These are phyloP conservation scores for Globisporangium orthogonon DNA, from an alignment of 352 stramenopile species.

Conservation along the genomic window DNA sequence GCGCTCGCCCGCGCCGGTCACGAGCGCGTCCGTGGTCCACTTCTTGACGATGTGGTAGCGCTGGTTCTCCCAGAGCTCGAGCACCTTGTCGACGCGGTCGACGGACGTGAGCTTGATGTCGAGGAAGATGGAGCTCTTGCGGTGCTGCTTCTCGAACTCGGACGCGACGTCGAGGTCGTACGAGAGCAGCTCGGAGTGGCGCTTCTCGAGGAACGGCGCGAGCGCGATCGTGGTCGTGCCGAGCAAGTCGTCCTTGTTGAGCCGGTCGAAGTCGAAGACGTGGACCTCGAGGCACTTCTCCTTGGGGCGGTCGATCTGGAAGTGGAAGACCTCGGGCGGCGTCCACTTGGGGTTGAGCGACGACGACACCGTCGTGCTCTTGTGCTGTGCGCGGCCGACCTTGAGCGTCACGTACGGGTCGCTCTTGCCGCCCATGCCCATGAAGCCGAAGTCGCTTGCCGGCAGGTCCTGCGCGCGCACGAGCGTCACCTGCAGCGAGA, in stretches of 20 bases:
- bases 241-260: constrained; percentile 54
- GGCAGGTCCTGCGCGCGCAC: constrained; percentile 39
- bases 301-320: constrained; percentile 56
- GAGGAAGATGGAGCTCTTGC: constrained; percentile 51
- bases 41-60: constrained; percentile 72
- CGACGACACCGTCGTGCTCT: constrained; percentile 39
- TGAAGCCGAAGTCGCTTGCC: constrained; percentile 56
- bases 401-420: constrained; percentile 72
- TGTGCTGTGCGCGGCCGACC: constrained; percentile 35
- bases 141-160: constrained; percentile 53
- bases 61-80: constrained; percentile 85
- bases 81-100: constrained; percentile 47
- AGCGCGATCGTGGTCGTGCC: constrained; percentile 40
- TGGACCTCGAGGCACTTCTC: constrained; percentile 47
- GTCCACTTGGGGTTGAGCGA: constrained; percentile 52
- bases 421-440: constrained; percentile 67
- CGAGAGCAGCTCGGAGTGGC: constrained; percentile 36
- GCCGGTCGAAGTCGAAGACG: constrained; percentile 61
- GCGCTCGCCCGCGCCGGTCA: constrained; percentile 46
- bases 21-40: constrained; percentile 57
- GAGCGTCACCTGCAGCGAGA: constrained; percentile 55
- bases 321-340: constrained; percentile 53
- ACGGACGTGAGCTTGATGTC: constrained; percentile 47
- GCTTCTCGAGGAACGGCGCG: constrained; percentile 43
- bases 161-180: constrained; percentile 49